These are phyloP conservation scores for Diophrys appendiculata DNA, from an alignment of 73 alveolate species.

Conservation along the genomic window DNA sequence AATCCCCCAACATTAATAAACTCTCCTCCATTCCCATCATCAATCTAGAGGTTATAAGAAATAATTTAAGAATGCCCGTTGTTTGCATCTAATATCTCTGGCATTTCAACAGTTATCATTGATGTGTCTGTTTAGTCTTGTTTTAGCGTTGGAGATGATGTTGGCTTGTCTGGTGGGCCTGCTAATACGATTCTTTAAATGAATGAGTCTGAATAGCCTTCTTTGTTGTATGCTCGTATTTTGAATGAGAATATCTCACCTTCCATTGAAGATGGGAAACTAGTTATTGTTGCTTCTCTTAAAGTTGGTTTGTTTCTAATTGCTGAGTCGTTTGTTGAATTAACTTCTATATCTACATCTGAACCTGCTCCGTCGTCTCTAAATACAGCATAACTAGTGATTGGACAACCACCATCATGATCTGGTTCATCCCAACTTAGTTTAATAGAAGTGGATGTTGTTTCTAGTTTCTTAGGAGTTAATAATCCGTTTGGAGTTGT, in stretches of 20 bases:
- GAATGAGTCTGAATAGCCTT: constrained; percentile 40
- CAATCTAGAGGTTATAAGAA: constrained; percentile 42
- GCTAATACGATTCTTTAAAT: constrained; percentile 26
- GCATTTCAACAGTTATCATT: constrained; percentile 42
- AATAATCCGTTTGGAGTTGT: constrained; percentile 21
- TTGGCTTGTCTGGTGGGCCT: constrained; percentile 46
- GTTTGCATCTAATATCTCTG: constrained; percentile 24
- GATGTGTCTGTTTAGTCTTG: constrained; percentile 37
- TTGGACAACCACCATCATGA: constrained; percentile 59
- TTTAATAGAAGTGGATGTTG: constrained; percentile 33
- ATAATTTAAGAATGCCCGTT: constrained; percentile 41
- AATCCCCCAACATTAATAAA: constrained; percentile 46
- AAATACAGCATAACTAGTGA: constrained; percentile 35
- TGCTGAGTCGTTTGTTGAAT: constrained; percentile 23
- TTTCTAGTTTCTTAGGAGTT: constrained; percentile 32
- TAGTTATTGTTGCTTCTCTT: constrained; percentile 23
- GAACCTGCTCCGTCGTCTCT: constrained; percentile 50
- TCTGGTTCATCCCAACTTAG: constrained; percentile 52
- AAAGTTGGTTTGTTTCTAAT: constrained; percentile 58
- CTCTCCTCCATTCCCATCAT: constrained; percentile 66
- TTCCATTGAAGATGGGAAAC: constrained; percentile 33
- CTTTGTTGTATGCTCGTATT: constrained; percentile 48
- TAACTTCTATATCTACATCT: constrained; percentile 31
- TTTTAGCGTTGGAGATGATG: constrained; percentile 25
- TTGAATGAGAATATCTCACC: constrained; percentile 35